A percentile compares a stretch with the other conserved stretches of the same genome.
Conservation (phyloP, 805 yeast genomes). For the Pichia exigua region DNA sequence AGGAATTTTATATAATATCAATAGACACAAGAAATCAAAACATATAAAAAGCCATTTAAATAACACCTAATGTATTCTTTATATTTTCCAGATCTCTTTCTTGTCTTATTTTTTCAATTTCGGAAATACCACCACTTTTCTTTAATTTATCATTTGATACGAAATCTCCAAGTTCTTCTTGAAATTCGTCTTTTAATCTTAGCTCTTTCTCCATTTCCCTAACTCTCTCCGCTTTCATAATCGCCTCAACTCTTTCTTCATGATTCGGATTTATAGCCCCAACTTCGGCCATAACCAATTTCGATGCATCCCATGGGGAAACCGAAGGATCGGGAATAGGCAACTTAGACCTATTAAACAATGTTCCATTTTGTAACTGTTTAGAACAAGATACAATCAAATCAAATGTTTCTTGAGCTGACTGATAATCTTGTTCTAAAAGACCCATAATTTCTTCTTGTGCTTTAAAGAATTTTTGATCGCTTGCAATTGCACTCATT, state of each 20-base stretch:
- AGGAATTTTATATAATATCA: constrained; percentile 1
- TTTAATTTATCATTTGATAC: constrained; percentile 72
- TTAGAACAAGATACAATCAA: constrained; percentile 74
- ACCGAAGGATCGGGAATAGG: constrained; percentile 48
- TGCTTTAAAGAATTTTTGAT: constrained; percentile 82
- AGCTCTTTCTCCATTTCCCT: constrained; percentile 63
- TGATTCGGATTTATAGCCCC: constrained; percentile 76
- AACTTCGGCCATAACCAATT: constrained; percentile 77
- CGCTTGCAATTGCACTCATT: constrained; percentile 83
- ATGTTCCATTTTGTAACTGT: constrained; percentile 61
- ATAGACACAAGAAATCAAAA: neutral
- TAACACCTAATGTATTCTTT: constrained; percentile 37
- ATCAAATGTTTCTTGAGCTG: constrained; percentile 73
- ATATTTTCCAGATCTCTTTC: constrained; percentile 66
- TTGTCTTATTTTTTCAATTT: constrained; percentile 62
- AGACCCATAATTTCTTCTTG: constrained; percentile 83
- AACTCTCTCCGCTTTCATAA: constrained; percentile 75
- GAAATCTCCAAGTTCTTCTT: constrained; percentile 78
- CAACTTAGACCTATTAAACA: constrained; percentile 29
- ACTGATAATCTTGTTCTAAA: constrained; percentile 69
- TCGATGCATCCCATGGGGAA: constrained; percentile 51
- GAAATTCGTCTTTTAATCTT: constrained; percentile 55
- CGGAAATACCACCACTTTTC: constrained; percentile 81
- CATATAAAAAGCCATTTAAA: constrained; percentile 1
- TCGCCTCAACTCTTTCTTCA: constrained; percentile 78